Evolutionary conservation across 2,329 filamentous ascomycete species (phyloP), one percentile per base, ranked within the genome.

Genomic region (Pyrenophora tritici-repentis): DNA sequence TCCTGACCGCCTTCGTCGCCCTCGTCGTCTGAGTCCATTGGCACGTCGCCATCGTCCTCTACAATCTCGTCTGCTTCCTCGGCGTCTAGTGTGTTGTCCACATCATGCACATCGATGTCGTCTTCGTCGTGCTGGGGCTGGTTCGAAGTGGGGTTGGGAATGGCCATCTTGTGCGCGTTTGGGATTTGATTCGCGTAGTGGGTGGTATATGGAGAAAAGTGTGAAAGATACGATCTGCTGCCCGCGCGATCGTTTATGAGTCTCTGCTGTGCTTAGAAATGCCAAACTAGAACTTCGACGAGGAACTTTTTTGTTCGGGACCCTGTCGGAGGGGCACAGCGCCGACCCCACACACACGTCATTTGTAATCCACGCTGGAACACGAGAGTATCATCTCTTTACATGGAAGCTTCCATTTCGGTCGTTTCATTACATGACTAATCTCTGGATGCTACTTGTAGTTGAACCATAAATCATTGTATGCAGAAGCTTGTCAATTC

Each of bases 31-130:
- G 86, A 89, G 67, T 93, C 90, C 90, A 96, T 96, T 36, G 84
- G 84, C 46, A 90, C 81, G 71, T 96, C 82, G 42, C 83, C 86
- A 53, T 85, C 86, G 29, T 83, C 78, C 36, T 79, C 70, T 47
- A 91, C 82, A 73, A 94, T 86, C 76, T 96, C 91, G 22, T 84
- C 87, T 2, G 85, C 87, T 60, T 96, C 92, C 32, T 89, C 86
- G 47, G 84, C 84, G 64, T 87, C 86, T 58, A 96, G 84, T 76
- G 92, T 86, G 60, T 86, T 86, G 63, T 87, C 84, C 55, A 87
- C 84, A 46, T 85, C 83, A 56, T 86, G 83, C 49, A 85, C 80
- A 35, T 70, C 63, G 42, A 66, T 49, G 24, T 71, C 67, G 29
- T 67, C 66, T 32, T 64, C 63, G 1, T 64, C 58, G n/a, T 65